phyloP scores from a whole-genome alignment of 1,284 basidiomycete genomes.

The Neolentinus lepideus region DNA sequence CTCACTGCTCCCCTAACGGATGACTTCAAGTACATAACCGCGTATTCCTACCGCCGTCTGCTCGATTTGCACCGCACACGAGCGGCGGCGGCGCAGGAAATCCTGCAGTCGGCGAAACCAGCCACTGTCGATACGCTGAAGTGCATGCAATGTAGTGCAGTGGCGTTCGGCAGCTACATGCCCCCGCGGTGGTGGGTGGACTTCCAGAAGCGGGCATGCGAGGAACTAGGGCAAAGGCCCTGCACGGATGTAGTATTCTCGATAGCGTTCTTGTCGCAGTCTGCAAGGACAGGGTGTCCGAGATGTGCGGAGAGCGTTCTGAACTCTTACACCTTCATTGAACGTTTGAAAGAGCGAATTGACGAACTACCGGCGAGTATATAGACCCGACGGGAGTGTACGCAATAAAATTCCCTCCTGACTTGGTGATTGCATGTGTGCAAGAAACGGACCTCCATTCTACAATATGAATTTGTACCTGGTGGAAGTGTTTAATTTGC shows the following conservation, averaged over 20 bases:
- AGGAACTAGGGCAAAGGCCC: conserved; percentile 49
- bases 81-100: conserved; percentile 35
- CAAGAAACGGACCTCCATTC: not conserved
- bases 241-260: conserved; percentile 53
- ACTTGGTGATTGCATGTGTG: not conserved
- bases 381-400: conserved; percentile 15
- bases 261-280: conserved; percentile 46
- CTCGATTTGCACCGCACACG: conserved; percentile 52
- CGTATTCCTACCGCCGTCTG: conserved; percentile 57
- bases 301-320: conserved; percentile 58
- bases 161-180: conserved; percentile 35
- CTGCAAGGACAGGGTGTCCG: conserved; percentile 43
- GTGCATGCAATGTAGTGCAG: conserved; percentile 61
- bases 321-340: conserved; percentile 48
- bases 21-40: conserved; percentile 60
- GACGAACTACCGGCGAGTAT: conserved; percentile 54
- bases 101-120: conserved; percentile 30
- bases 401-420: not conserved
- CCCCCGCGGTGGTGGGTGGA: conserved; percentile 64
- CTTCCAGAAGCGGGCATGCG: conserved; percentile 45
- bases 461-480: not conserved
- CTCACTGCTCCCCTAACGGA: conserved; percentile 47
- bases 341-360: conserved; percentile 45
- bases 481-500: not conserved
- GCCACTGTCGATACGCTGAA: conserved; percentile 32